Conservation (phyloP, 2,329 filamentous ascomycete species). For the Ophiognomonia clavigignenti-juglandacearum region DNA sequence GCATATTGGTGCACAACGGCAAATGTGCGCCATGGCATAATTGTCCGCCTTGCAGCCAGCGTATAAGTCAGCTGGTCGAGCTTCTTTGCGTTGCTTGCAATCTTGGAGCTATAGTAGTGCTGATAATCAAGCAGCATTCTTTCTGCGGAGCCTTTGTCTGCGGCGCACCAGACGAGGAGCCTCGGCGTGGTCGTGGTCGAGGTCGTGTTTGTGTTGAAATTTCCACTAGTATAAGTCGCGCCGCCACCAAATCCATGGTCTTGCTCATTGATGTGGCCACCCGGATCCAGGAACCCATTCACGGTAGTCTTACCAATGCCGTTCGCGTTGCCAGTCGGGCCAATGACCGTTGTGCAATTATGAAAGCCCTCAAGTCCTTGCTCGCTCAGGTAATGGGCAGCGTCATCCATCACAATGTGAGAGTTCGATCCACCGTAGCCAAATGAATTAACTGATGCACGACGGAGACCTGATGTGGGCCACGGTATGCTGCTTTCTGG, state of each 20-base stretch:
- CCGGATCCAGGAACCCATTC: too few relatives aligned
- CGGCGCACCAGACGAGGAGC: not conserved
- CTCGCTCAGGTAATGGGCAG: not conserved
- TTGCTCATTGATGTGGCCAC: too few relatives aligned
- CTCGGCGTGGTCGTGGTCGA: too few relatives aligned
- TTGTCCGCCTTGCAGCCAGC: slow-evolving; percentile 22
- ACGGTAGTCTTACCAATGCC: too few relatives aligned
- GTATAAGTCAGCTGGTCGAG: slow-evolving; percentile 24
- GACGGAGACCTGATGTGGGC: not conserved
- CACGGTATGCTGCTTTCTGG: not conserved
- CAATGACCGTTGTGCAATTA: too few relatives aligned
- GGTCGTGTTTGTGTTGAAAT: too few relatives aligned
- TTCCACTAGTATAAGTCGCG: too few relatives aligned
- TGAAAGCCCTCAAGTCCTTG: too few relatives aligned
- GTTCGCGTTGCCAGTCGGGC: too few relatives aligned
- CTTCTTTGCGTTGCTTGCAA: not conserved
- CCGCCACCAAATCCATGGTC: too few relatives aligned
- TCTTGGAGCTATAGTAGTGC: not conserved
- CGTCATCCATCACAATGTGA: slow-evolving; percentile 7
- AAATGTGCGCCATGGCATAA: slow-evolving; percentile 24
- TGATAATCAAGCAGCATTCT: not conserved
- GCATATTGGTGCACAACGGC: too few relatives aligned
- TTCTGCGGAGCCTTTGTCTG: not conserved
- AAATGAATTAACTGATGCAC: slow-evolving; percentile 3
- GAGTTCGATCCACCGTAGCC: slow-evolving; percentile 1